phyloP scores from a whole-genome alignment of 352 stramenopile genomes.

The Plasmopara viticola region DNA sequence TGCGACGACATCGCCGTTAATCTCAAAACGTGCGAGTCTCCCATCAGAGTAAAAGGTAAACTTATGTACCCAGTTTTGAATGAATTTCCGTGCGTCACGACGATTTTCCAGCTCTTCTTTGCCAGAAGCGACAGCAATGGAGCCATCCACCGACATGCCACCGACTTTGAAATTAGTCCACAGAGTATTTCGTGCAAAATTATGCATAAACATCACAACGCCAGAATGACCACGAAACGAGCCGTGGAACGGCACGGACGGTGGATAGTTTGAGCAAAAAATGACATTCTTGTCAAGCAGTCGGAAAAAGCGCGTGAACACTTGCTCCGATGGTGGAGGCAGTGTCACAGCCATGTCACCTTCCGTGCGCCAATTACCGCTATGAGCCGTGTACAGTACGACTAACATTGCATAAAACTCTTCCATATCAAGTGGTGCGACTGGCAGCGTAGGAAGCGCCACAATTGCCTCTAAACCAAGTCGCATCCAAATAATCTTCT shows the following conservation, averaged over 20 bases:
- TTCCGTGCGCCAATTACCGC: slow-evolving; percentile 75
- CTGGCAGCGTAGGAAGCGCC: slow-evolving; percentile 68
- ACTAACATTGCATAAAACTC: slow-evolving; percentile 88
- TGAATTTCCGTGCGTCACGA: slow-evolving; percentile 73
- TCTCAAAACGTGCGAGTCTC: slow-evolving; percentile 79
- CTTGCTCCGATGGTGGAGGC: slow-evolving; percentile 76
- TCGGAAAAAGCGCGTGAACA: slow-evolving; percentile 84
- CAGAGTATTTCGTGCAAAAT: slow-evolving; percentile 68
- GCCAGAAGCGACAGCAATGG: slow-evolving; percentile 73
- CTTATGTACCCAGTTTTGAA: slow-evolving; percentile 89
- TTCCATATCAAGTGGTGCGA: slow-evolving; percentile 81
- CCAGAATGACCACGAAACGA: slow-evolving; percentile 67
- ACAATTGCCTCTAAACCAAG: slow-evolving; percentile 79
- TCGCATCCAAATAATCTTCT: slow-evolving; percentile 87
- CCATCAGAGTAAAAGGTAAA: slow-evolving; percentile 85
- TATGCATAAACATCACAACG: slow-evolving; percentile 73
- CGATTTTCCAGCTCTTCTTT: slow-evolving; percentile 86
- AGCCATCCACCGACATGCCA: slow-evolving; percentile 75
- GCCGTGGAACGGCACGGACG: slow-evolving; percentile 82
- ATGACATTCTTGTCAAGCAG: slow-evolving; percentile 82
- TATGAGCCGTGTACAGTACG: slow-evolving; percentile 75
- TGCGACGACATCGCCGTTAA: slow-evolving; percentile 83
- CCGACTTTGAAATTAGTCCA: slow-evolving; percentile 87
- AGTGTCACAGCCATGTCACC: slow-evolving; percentile 86
- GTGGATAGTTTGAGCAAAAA: slow-evolving; percentile 85